Percentiles rank a stretch among this genome's conserved stretches.
phyloP scores from a whole-genome alignment of 148 eudicot genomes.

The Selenicereus undatus region DNA sequence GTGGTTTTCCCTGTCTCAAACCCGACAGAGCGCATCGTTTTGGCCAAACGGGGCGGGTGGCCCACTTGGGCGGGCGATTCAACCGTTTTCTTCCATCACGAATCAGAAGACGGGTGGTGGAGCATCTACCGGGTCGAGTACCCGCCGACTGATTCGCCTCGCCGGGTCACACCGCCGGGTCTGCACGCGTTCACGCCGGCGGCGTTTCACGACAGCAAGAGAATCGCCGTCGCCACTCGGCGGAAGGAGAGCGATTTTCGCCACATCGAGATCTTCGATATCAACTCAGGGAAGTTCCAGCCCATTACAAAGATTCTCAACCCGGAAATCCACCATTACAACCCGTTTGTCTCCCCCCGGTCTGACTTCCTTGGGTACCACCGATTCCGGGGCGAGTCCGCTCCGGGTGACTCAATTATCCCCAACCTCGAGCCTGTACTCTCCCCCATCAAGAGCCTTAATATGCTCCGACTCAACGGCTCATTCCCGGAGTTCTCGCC shows the following conservation, averaged over 20 bases:
- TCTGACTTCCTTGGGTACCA: constrained; percentile 64
- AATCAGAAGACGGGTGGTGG: constrained; percentile 86
- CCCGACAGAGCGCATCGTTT: constrained; percentile 37
- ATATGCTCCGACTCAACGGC: constrained; percentile 58
- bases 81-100: constrained; percentile 65
- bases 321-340: constrained; percentile 71
- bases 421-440: constrained; percentile 43
- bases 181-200: constrained; percentile 81
- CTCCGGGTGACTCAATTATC: constrained; percentile 22
- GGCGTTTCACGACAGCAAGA: constrained; percentile 33
- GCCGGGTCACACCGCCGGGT: constrained; percentile 68
- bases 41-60: constrained; percentile 76
- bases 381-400: constrained; percentile 52
- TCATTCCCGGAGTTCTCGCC: constrained; percentile 67
- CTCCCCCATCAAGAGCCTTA: constrained; percentile 39
- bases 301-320: constrained; percentile 46
- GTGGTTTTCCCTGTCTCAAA: constrained; percentile 46
- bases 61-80: constrained; percentile 67
- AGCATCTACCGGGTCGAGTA: constrained; percentile 60
- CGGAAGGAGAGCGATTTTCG: constrained; percentile 42
- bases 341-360: constrained; percentile 63
- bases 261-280: constrained; percentile 66
- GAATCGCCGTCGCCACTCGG: constrained; percentile 61
- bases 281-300: constrained; percentile 34
- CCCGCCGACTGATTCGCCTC: constrained; percentile 17